These are phyloP conservation scores for Paecilomyces formosus DNA, from an alignment of 2,329 filamentous ascomycete species.

Conservation along the genomic window DNA sequence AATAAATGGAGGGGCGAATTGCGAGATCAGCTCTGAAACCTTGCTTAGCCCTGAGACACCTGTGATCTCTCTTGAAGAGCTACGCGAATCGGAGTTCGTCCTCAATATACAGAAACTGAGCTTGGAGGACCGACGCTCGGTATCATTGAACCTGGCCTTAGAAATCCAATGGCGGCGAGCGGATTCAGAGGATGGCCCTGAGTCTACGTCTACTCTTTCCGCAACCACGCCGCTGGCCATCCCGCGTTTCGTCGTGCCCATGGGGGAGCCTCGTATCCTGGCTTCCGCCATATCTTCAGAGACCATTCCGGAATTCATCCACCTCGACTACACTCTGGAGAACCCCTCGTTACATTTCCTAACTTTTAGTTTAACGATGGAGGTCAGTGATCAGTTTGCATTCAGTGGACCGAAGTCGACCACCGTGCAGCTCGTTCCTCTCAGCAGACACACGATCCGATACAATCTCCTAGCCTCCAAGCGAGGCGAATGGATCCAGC, in stretches of 20 bases:
- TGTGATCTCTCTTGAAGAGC: slow-evolving; percentile 56
- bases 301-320: slow-evolving; percentile 26
- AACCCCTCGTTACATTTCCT: slow-evolving; percentile 93
- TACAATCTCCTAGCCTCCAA: slow-evolving; percentile 66
- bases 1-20: slow-evolving; percentile 56
- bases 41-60: slow-evolving; percentile 20
- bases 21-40: slow-evolving; percentile 35
- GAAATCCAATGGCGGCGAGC: slow-evolving; percentile 69
- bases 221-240: slow-evolving; percentile 67
- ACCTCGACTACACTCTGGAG: slow-evolving; percentile 67
- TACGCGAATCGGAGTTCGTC: slow-evolving; percentile 65
- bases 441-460: slow-evolving; percentile 65
- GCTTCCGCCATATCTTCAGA: slow-evolving; percentile 36
- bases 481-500: slow-evolving; percentile 60
- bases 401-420: slow-evolving; percentile 83
- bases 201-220: slow-evolving; percentile 22
- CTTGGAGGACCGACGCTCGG: slow-evolving; percentile 73
- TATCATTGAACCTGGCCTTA: slow-evolving; percentile 67
- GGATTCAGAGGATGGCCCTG: slow-evolving; percentile 19
- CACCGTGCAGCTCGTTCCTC: slow-evolving; percentile 71
- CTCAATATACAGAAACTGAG: slow-evolving; percentile 67
- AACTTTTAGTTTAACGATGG: slow-evolving; percentile 87
- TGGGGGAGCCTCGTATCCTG: slow-evolving; percentile 79
- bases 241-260: slow-evolving; percentile 72
- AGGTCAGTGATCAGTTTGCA: slow-evolving; percentile 84